A percentile compares a stretch with the other conserved stretches of the same genome.
phyloP scores from a whole-genome alignment of 140 eudicot species.

The Erigeron philadelphicus region DNA sequence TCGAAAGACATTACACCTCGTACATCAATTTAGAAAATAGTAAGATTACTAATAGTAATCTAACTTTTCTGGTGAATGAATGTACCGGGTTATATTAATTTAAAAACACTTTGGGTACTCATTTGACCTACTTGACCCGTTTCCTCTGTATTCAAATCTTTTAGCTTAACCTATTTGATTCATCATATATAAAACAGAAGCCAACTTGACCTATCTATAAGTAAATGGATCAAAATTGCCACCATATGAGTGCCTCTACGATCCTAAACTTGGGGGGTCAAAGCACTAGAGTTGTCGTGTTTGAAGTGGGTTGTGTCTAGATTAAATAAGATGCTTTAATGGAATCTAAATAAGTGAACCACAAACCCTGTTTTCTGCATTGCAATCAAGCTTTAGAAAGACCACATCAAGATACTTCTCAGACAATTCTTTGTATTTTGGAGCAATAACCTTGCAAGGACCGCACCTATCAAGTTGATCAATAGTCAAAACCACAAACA shows the following conservation, averaged over 20 bases:
- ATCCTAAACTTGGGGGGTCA: neutral
- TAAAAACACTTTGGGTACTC: no score
- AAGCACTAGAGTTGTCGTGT: no score
- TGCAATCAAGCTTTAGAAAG: conserved; percentile 78
- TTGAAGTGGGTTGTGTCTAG: no score
- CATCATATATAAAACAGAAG: neutral
- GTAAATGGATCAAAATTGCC: neutral
- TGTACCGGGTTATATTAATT: no score
- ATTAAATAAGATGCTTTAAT: neutral
- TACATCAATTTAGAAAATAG: no score
- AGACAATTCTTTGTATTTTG: conserved; percentile 58
- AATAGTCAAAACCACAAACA: no score
- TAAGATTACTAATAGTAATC: no score
- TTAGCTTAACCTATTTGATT: neutral
- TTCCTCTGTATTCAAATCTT: neutral
- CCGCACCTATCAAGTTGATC: conserved; percentile 56
- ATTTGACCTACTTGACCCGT: no score
- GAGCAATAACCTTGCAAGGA: conserved; percentile 83
- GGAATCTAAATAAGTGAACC: neutral
- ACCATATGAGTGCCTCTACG: neutral
- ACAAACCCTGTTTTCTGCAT: conserved; percentile 70
- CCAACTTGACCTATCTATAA: neutral
- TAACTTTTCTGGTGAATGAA: no score
- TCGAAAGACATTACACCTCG: no score
- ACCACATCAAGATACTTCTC: conserved; percentile 58